Evolutionary conservation across 2,329 filamentous ascomycete species (phyloP).

Genomic region (Xylariaceae sp.): DNA sequence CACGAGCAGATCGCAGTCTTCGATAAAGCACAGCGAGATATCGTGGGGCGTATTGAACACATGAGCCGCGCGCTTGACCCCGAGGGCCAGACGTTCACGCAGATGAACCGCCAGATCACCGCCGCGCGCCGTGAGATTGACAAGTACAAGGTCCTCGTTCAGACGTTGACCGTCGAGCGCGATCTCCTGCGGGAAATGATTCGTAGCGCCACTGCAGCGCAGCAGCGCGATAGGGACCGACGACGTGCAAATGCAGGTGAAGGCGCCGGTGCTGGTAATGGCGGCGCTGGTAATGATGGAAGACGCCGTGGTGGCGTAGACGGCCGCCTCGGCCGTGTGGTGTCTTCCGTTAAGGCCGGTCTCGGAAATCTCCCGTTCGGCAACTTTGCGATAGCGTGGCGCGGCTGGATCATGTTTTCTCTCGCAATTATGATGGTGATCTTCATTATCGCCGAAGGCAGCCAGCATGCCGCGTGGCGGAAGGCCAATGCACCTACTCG

Average conservation of each 20-base stretch:
- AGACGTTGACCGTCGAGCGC: conserved; percentile 1
- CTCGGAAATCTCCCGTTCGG: background rate
- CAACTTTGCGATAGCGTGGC: background rate
- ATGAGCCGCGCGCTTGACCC: background rate
- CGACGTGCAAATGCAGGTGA: background rate
- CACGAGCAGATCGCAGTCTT: conserved; percentile 1
- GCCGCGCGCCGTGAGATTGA: background rate
- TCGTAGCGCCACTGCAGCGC: background rate
- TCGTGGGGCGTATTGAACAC: background rate
- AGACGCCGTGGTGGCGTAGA: no score
- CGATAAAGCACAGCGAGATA: background rate
- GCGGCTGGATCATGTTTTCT: background rate
- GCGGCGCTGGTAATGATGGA: background rate
- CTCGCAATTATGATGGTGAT: conserved; percentile 17
- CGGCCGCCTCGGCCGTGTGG: no score
- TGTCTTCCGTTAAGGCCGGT: background rate
- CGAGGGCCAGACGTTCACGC: background rate
- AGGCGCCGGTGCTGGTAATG: background rate
- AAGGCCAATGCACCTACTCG: conserved; percentile 27
- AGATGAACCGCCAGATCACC: background rate
- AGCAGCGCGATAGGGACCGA: background rate
- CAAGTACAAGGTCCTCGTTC: background rate
- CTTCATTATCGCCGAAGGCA: conserved; percentile 24
- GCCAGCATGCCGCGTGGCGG: conserved; percentile 24
- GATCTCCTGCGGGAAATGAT: conserved; percentile 9